Evolutionary conservation across 75 land plant genomes (phyloP), one percentile per base, ranked within the genome.

Genomic region (Adiantum capillusveneris): DNA sequence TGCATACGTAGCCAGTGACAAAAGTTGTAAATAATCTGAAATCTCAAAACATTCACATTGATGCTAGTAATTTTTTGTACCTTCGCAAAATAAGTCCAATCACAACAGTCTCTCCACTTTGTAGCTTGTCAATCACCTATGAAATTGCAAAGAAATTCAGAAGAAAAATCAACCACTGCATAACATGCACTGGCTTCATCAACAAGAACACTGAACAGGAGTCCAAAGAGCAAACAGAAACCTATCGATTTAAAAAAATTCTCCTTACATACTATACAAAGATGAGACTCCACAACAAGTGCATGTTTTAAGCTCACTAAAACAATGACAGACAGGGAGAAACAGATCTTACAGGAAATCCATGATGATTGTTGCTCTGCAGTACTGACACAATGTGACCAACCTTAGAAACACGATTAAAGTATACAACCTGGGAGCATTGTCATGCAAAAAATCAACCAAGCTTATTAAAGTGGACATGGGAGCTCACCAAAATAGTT

Each of bases 51-150:
- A n/a, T n/a, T n/a, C n/a, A n/a, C n/a, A n/a, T n/a, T n/a, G n/a
- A n/a, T n/a, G n/a, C n/a, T n/a, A n/a, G n/a, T 7, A 30, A 27
- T 26, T 14, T 13, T 19, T 14, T 57, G n/a, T 62, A 94, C 98
- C 96, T 94, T 1, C 98, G 73, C 61, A 94, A 75, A 42, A 94
- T 80, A n/a, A 95, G 79, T 25, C 99, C 99, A 75, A 87, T 80
- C 13, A 95, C 97, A 57, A 78, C 78, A 57, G 80, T 80, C 60
- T 95, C 99, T 31, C 99, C 99, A 69, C 59, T 87, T 59, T 79
- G 82, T 26, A 66, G 58, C 58, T 69, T 74, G 70, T 95, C 97
- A 43, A 94, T 69, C 39, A 94, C 98, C 98, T 94, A 60, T 36
- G 20, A 20, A n/a, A 45, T 46, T 2, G 50, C 3, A 34, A 34